phyloP scores from a whole-genome alignment of 352 stramenopile genomes.

The Phytophthora pinifolia region DNA sequence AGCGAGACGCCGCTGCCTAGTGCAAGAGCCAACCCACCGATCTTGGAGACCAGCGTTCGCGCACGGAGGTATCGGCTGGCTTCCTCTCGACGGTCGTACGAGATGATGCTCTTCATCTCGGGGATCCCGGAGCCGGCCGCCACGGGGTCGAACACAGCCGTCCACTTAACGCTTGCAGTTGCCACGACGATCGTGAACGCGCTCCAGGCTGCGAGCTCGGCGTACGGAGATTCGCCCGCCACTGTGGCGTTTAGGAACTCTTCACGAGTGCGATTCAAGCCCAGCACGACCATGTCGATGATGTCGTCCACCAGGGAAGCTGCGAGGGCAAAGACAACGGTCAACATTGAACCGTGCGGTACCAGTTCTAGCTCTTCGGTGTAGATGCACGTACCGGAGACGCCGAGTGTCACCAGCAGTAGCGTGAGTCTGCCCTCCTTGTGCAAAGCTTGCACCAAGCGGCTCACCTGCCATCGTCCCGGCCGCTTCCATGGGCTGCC shows the following conservation, averaged over 20 bases:
- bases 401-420: slow-evolving; percentile 50
- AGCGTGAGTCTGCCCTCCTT: slow-evolving; percentile 61
- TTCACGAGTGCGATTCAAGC: slow-evolving; percentile 33
- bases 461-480: slow-evolving; percentile 24
- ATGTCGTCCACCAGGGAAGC: slow-evolving; percentile 55
- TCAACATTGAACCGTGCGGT: background rate
- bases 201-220: slow-evolving; percentile 32
- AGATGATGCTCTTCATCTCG: slow-evolving; percentile 83
- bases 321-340: slow-evolving; percentile 10
- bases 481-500: slow-evolving; percentile 35
- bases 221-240: slow-evolving; percentile 21
- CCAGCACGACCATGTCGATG: slow-evolving; percentile 26
- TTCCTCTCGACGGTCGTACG: slow-evolving; percentile 51
- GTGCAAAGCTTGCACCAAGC: slow-evolving; percentile 6
- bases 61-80: slow-evolving; percentile 42
- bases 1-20: slow-evolving; percentile 92
- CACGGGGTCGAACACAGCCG: slow-evolving; percentile 40
- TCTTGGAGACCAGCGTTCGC: slow-evolving; percentile 70
- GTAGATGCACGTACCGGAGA: slow-evolving; percentile 37
- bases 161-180: slow-evolving; percentile 43
- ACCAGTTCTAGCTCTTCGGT: background rate
- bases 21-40: slow-evolving; percentile 90
- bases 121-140: slow-evolving; percentile 68
- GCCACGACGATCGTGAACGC: slow-evolving; percentile 40
- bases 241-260: slow-evolving; percentile 11